These are phyloP conservation scores for Aspergillus funiculosus DNA, from an alignment of 495 filamentous ascomycete genomes.

Conservation along the genomic window DNA sequence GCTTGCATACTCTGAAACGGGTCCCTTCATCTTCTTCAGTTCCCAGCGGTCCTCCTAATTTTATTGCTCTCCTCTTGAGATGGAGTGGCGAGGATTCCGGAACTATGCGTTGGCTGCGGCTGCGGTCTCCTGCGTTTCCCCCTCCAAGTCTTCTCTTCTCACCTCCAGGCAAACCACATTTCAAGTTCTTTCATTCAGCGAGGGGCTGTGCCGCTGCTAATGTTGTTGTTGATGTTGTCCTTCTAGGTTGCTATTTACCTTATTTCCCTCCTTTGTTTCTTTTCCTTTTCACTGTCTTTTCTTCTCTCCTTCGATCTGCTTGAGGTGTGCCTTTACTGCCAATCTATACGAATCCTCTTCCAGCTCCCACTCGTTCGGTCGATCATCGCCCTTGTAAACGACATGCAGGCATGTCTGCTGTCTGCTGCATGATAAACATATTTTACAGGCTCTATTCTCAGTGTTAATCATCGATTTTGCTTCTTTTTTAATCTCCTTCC, in stretches of 20 bases:
- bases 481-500: background rate
- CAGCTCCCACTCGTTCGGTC: constrained; percentile 5
- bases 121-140: too few relatives aligned
- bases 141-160: too few relatives aligned
- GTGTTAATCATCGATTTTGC: constrained; percentile 8
- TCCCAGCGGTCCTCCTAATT: background rate
- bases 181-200: too few relatives aligned
- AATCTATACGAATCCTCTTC: constrained; percentile 4
- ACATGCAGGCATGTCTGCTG: constrained; percentile 17
- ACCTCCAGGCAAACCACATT: too few relatives aligned
- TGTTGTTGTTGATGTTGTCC: too few relatives aligned
- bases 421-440: constrained; percentile 11
- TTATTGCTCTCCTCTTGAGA: too few relatives aligned
- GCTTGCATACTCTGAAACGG: constrained; percentile 16
- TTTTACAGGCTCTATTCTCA: background rate
- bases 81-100: too few relatives aligned
- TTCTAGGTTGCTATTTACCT: too few relatives aligned
- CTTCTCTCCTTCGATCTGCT: background rate
- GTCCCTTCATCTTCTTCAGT: constrained; percentile 12
- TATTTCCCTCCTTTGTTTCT: background rate
- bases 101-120: too few relatives aligned
- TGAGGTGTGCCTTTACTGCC: background rate
- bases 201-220: too few relatives aligned
- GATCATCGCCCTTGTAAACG: constrained; percentile 2
- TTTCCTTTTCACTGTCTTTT: too few relatives aligned